Evolutionary conservation across 805 yeast genomes (phyloP), one percentile per base, ranked within the genome.

Genomic region (Torulaspora maleeae): DNA sequence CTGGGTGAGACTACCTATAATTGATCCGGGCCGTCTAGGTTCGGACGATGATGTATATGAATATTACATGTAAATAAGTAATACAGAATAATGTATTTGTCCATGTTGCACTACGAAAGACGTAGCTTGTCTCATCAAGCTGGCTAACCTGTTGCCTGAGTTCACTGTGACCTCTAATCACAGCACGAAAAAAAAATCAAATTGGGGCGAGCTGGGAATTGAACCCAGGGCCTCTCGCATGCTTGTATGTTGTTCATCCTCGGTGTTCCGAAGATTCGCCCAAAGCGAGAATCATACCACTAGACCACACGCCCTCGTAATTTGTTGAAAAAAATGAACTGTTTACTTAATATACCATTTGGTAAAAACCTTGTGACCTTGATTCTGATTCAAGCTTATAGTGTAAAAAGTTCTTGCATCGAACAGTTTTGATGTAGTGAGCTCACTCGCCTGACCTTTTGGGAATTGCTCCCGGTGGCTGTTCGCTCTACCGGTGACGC

Each of bases 201-300:
- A 41, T 50, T 28, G 60, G 62, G 62, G 60, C 62, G 56, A 50
- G 56, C 75, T 68, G 76, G 75, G 75, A 72, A 71, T 72, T 71
- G 75, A 72, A 72, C 75, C 76, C 76, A 69, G 76, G 77, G 74
- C 76, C 75, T 71, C 75, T 71, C 76, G 73, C 75, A 73, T 55
- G 52, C 53, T 55, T 51, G 44, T 41, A 30, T 24, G 38, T 43
- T 43, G 42, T 40, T 39, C 41, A 45, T 41, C 45, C 40, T 33
- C 45, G 35, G 48, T 45, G 27, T 36, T 16, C 44, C 41, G 42
- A 39, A 43, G 45, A 40, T 43, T 53, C 50, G 53, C 61, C 61
- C 61, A 58, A 58, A 58, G 61, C 61, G 61, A 58, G 61, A 58
- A 58, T 58, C 61, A 58, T 58, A 58, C 61, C 61, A 58, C 61